These are phyloP conservation scores for Boechera stricta DNA, from an alignment of 345 rosid species.

Conservation along the genomic window DNA sequence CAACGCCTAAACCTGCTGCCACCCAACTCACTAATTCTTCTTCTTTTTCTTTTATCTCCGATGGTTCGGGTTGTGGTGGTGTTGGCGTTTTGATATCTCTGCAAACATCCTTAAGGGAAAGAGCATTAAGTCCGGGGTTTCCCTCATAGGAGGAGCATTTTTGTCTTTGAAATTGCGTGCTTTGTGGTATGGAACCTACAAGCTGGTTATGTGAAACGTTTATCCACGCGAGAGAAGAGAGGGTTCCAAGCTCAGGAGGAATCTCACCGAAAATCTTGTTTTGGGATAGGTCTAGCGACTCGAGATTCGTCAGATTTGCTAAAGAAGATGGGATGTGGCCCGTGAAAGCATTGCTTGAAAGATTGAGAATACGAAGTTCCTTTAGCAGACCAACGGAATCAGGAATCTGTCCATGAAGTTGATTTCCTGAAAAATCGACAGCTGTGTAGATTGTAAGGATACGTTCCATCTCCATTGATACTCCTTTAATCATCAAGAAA, in stretches of 20 bases:
- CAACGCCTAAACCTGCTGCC: not conserved
- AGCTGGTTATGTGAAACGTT: no score
- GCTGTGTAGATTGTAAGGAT: not conserved
- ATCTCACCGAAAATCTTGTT: constrained; percentile 13
- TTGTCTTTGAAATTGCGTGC: no score
- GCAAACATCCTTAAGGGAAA: no score
- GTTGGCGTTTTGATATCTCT: no score
- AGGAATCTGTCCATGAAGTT: not conserved
- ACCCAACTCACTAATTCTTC: not conserved
- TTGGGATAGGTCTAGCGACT: constrained; percentile 14
- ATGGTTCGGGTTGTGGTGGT: no score
- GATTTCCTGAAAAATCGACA: not conserved
- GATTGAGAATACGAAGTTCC: not conserved
- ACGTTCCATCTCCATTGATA: constrained; percentile 10
- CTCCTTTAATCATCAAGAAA: not conserved
- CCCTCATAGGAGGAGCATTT: no score
- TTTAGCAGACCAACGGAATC: not conserved
- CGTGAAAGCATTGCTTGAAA: constrained; percentile 6
- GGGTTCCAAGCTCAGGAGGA: not conserved
- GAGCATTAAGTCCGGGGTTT: no score
- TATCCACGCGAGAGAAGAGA: no score
- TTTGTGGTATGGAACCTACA: no score
- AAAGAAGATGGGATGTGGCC: constrained; percentile 13
- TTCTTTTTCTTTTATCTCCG: constrained; percentile 11
- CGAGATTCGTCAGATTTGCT: not conserved